Percentiles rank a stretch among this genome's conserved stretches.
These are phyloP conservation scores for Cyberlindnera misumaiensis DNA, from an alignment of 805 yeast genomes.

Conservation along the genomic window DNA sequence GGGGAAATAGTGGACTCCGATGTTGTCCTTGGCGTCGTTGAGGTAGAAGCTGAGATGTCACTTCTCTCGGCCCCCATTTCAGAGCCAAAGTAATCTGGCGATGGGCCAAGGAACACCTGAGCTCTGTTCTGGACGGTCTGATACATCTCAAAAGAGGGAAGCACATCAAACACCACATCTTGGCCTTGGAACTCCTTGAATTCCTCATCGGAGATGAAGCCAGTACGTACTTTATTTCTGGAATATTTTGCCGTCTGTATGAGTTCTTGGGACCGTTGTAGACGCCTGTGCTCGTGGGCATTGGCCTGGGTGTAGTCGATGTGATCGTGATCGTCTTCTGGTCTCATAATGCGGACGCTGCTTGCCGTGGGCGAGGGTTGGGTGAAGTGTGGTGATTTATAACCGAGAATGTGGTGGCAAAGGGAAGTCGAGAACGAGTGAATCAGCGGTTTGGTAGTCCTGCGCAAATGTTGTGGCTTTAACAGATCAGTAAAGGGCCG, in stretches of 20 bases:
- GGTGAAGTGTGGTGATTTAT: too few species aligned
- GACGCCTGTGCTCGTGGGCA: constrained; percentile 7
- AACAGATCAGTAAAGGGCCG: too few species aligned
- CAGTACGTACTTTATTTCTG: constrained; percentile 6
- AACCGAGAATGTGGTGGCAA: not conserved
- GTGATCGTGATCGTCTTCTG: constrained; percentile 5
- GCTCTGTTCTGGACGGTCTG: constrained; percentile 30
- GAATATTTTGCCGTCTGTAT: not conserved
- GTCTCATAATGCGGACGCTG: not conserved
- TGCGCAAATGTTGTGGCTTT: too few species aligned
- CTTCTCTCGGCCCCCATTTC: constrained; percentile 33
- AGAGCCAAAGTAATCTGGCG: constrained; percentile 8
- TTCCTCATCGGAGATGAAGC: constrained; percentile 9
- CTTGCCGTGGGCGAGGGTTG: too few species aligned
- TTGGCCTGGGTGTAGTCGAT: constrained; percentile 13
- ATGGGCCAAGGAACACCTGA: not conserved
- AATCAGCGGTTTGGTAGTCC: too few species aligned
- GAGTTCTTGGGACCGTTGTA: constrained; percentile 6
- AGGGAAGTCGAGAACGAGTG: too few species aligned
- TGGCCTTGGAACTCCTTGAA: constrained; percentile 2
- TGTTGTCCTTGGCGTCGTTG: not conserved
- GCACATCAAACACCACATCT: constrained; percentile 37
- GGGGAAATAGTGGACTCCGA: constrained; percentile 3
- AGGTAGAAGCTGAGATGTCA: constrained; percentile 28
- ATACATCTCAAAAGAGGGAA: constrained; percentile 68